Conservation (phyloP, 164 flowering plant species). For the Nelumbo lutea region DNA sequence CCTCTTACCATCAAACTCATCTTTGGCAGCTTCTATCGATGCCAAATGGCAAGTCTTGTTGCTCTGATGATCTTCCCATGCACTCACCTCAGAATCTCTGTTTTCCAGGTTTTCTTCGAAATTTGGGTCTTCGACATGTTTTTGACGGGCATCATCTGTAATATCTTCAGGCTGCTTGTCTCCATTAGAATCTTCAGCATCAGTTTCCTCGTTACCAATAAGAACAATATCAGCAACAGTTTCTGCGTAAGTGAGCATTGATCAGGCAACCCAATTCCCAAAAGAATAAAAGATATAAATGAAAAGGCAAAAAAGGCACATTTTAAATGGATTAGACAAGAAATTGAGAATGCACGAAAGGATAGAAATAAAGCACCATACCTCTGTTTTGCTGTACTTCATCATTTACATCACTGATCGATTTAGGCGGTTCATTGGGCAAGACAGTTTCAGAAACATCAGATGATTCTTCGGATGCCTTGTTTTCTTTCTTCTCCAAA, state of each 20-base stretch:
- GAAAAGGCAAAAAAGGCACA: too few species aligned
- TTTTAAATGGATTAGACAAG: too few species aligned
- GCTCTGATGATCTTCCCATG: not conserved
- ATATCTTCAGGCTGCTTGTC: not conserved
- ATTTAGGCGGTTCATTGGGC: not conserved
- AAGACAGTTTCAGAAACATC: not conserved
- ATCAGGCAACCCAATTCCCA: too few species aligned
- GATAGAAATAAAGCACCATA: too few species aligned
- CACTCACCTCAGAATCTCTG: not conserved
- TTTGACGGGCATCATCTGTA: not conserved
- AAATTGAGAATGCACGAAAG: too few species aligned
- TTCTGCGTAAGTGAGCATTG: not conserved
- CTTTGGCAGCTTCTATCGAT: not conserved
- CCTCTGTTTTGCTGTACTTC: too few species aligned
- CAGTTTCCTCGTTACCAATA: not conserved
- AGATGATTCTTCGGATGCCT: not conserved
- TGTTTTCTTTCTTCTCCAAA: not conserved
- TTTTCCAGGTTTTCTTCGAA: not conserved
- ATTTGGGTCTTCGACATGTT: not conserved
- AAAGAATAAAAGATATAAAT: too few species aligned
- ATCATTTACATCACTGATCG: not conserved
- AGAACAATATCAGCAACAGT: not conserved
- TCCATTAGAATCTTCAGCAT: slow-evolving; percentile 3
- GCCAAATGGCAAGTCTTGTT: not conserved
- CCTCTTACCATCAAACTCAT: not conserved